Evolutionary conservation across 331 rosid genomes (phyloP), one percentile per base, ranked within the genome.

Genomic region (Prunus yedoensis): DNA sequence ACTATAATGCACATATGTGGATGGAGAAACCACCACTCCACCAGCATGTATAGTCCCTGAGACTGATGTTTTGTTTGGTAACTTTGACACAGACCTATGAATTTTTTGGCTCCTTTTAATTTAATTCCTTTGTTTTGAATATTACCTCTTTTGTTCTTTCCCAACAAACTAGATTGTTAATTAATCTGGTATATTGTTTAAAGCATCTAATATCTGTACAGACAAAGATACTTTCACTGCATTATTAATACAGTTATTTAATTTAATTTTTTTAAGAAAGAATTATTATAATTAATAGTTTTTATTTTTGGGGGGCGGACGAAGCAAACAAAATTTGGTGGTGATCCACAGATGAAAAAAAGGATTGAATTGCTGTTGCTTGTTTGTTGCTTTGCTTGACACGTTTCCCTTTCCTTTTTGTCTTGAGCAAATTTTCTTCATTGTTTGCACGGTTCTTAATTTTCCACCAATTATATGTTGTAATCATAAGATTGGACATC

Each of bases 21-120:
- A 68, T 64, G 80, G 84, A 67, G 59, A 77, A 75, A 57, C 79
- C 82, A 72, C 72, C 74, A 14, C 67, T 66, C 81, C 80, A 77
- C 73, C 54, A 10, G 71, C 67, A 18, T 25, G 16, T 14, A n/a
- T 32, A 16, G 6, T 27, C 66, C 13, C 35, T 21, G 82, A 83
- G 71, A 76, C 79, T 45, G 81, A 78, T 78, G 80, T 38, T 45
- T 73, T 4, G 12, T n/a, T 27, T 3, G 41, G 64, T 56, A 64
- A 43, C 54, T 20, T 80, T 17, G 76, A 79, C 65, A 54, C 47
- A 5, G 82, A 74, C 74, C 25, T 11, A 41, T 14, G n/a, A 51
- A 21, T 51, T 65, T 13, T 56, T 64, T 51, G 49, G 1, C 47
- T 77, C 77, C 84, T 10, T 11, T 11, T 13, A 1, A 47, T 47